phyloP scores from a whole-genome alignment of 1,284 basidiomycete species.

The Fomitopsis pinicola region DNA sequence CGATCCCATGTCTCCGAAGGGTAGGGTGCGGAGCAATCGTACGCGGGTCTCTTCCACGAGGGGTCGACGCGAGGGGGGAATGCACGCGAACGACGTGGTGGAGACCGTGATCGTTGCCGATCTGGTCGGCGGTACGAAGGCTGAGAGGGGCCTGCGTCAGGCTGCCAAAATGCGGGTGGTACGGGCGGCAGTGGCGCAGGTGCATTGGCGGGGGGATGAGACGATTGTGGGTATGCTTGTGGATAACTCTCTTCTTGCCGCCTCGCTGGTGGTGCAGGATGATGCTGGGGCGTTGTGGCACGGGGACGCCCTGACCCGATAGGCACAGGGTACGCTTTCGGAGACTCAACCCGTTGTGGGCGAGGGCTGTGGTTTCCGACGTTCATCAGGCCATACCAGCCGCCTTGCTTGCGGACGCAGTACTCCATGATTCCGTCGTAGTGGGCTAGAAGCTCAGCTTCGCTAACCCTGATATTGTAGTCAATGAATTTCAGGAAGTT shows the following conservation, averaged over 20 bases:
- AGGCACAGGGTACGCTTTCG: neutral
- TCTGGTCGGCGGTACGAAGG: neutral
- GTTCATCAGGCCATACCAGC: neutral
- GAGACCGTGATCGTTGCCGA: neutral
- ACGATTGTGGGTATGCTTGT: neutral
- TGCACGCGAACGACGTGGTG: neutral
- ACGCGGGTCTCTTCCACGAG: neutral
- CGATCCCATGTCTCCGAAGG: neutral
- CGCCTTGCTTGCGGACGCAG: neutral
- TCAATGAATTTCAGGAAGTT: slow-evolving; percentile 12
- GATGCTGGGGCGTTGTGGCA: neutral
- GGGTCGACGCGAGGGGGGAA: neutral
- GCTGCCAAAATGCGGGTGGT: neutral
- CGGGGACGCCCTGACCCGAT: neutral
- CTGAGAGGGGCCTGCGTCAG: neutral
- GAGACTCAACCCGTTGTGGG: neutral
- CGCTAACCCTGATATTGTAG: slow-evolving; percentile 9
- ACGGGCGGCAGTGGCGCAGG: neutral
- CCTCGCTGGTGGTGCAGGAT: neutral
- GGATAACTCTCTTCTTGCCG: neutral
- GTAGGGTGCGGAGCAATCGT: neutral
- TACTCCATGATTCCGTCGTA: slow-evolving; percentile 7
- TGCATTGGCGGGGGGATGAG: neutral
- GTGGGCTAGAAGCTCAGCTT: slow-evolving; percentile 9
- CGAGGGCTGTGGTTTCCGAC: neutral